A percentile compares a stretch with the other conserved stretches of the same genome.
Evolutionary conservation across 371 early-diverging fungal species (phyloP).

Genomic region (Capillidium rhysosporum): DNA sequence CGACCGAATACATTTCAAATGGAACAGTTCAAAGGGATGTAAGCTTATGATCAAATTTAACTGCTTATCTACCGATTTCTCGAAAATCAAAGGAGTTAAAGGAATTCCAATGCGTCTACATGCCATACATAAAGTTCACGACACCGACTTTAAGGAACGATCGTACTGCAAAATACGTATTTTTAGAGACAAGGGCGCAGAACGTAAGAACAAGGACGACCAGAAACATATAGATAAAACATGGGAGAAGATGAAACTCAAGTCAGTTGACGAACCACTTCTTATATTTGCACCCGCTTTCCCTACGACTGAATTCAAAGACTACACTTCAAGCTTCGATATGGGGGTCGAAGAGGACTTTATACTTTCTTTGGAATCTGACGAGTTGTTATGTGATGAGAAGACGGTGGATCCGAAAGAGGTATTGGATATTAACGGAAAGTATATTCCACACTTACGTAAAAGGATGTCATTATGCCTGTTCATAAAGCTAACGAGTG

Average conservation of each 20-base stretch:
- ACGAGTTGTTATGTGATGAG: conserved; percentile 4
- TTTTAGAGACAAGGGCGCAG: conserved; percentile 56
- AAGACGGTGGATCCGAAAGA: conserved; percentile 9
- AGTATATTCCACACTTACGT: conserved; percentile 15
- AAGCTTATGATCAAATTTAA: conserved; percentile 51
- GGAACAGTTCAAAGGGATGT: conserved; percentile 46
- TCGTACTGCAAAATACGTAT: conserved; percentile 46
- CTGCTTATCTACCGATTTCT: conserved; percentile 65
- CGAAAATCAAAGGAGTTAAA: conserved; percentile 65
- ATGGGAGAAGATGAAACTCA: conserved; percentile 28
- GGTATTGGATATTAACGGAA: conserved; percentile 16
- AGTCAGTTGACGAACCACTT: conserved; percentile 11
- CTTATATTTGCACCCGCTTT: conserved; percentile 14
- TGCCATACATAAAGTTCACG: conserved; percentile 14
- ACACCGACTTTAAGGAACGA: conserved; percentile 16
- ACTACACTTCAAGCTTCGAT: conserved; percentile 14
- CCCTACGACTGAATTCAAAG: conserved; percentile 14
- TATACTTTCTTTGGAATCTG: conserved; percentile 10
- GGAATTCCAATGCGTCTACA: conserved; percentile 55
- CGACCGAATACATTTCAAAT: conserved; percentile 51
- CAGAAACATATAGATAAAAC: conserved; percentile 34
- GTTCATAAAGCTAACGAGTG: conserved; percentile 23
- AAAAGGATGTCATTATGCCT: conserved; percentile 20
- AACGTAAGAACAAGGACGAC: conserved; percentile 44
- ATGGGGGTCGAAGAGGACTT: conserved; percentile 14